These are phyloP conservation scores for Blastobotrys americana DNA, from an alignment of 805 yeast species.

Conservation along the genomic window DNA sequence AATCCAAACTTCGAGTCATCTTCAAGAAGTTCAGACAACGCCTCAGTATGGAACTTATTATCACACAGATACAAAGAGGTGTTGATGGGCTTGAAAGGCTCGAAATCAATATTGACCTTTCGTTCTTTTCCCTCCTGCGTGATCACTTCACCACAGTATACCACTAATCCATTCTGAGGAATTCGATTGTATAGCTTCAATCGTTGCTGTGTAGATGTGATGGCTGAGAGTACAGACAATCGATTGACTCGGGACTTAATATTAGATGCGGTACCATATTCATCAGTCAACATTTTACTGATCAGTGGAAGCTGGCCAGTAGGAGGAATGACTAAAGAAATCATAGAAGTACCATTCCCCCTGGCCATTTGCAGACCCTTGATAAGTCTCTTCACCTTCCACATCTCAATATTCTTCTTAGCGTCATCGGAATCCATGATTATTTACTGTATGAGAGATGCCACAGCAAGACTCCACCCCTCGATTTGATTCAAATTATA, in stretches of 20 bases:
- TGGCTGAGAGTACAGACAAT: constrained; percentile 89
- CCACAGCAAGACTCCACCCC: too few relatives aligned
- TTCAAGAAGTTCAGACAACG: constrained; percentile 85
- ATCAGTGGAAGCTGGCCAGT: constrained; percentile 83
- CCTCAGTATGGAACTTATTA: constrained; percentile 97
- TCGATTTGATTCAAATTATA: too few relatives aligned
- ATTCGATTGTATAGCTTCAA: constrained; percentile 81
- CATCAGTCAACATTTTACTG: constrained; percentile 92
- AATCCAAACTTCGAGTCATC: constrained; percentile 95
- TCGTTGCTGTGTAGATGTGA: constrained; percentile 96
- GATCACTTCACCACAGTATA: constrained; percentile 97
- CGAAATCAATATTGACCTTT: constrained; percentile 93
- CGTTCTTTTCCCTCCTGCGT: constrained; percentile 97
- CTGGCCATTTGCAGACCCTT: constrained; percentile 83
- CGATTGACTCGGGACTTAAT: constrained; percentile 97
- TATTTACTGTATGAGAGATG: too few relatives aligned
- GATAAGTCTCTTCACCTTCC: constrained; percentile 95
- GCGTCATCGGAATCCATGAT: constrained; percentile 44
- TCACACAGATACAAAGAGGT: constrained; percentile 95
- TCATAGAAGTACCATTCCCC: constrained; percentile 99
- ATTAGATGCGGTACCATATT: constrained; percentile 97
- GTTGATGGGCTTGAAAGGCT: constrained; percentile 98
- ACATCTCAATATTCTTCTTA: constrained; percentile 94
- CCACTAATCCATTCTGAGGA: constrained; percentile 91
- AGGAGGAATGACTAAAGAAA: constrained; percentile 92